A percentile compares a stretch with the other conserved stretches of the same genome.
Conservation (phyloP, 306 rosid species). For the Abrus pulchellus region DNA sequence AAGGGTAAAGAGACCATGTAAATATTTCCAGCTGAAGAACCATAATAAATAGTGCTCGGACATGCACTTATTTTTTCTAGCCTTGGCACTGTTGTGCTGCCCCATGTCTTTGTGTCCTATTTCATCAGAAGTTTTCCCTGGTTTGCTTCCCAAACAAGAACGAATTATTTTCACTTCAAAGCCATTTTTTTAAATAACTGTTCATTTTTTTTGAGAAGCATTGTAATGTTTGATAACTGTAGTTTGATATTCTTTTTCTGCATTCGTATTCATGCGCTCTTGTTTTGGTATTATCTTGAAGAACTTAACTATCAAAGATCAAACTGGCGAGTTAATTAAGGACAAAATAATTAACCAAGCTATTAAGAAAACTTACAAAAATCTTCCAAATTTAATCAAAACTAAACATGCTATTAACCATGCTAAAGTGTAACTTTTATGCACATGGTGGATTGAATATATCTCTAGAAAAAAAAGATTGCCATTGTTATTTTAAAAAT, state of each 20-base stretch:
- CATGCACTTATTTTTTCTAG: constrained; percentile 17
- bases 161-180: not conserved
- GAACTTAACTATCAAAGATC: not conserved
- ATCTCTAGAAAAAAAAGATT: too few relatives aligned
- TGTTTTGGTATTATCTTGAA: not conserved
- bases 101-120: not conserved
- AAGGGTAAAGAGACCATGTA: constrained; percentile 59
- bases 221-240: not conserved
- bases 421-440: too few relatives aligned
- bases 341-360: not conserved
- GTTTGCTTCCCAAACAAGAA: not conserved
- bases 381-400: too few relatives aligned
- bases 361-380: too few relatives aligned
- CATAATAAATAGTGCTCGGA: not conserved
- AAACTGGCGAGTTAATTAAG: not conserved
- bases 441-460: too few relatives aligned
- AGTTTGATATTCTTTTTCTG: not conserved
- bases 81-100: not conserved
- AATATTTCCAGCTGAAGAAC: constrained; percentile 30
- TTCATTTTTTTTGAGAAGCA: not conserved
- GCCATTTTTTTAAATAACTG: not conserved
- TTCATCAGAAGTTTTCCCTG: constrained; percentile 3
- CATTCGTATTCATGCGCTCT: not conserved
- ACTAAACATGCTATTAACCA: too few relatives aligned
- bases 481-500: too few relatives aligned